Percentiles rank a stretch among this genome's conserved stretches.
Evolutionary conservation across 257 asterid species (phyloP).

Genomic region (Solanum ossicruentum): DNA sequence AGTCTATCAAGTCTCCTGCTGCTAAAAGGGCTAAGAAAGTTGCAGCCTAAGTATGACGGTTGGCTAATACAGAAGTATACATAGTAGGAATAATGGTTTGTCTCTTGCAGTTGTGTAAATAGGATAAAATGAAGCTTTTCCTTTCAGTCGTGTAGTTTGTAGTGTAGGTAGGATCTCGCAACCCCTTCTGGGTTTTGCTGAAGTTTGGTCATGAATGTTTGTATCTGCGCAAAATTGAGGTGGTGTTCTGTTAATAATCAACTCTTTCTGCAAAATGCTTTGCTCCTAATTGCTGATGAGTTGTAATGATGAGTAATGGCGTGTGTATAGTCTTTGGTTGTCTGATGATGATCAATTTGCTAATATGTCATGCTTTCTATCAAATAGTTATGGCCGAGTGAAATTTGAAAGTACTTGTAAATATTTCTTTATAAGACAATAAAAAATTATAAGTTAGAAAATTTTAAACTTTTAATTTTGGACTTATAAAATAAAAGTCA

Average conservation of each 20-base stretch:
- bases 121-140: not conserved
- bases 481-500: too few relatives aligned
- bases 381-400: too few relatives aligned
- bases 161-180: not conserved
- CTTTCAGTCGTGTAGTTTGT: not conserved
- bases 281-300: not conserved
- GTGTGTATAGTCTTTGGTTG: not conserved
- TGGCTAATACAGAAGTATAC: not conserved
- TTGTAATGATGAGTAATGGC: not conserved
- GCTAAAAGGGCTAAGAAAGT: constrained; percentile 40
- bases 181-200: not conserved
- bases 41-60: constrained; percentile 7
- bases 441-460: too few relatives aligned
- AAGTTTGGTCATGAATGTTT: not conserved
- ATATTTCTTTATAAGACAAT: too few relatives aligned
- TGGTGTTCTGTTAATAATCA: not conserved
- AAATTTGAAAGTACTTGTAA: too few relatives aligned
- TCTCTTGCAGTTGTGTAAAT: not conserved
- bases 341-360: not conserved
- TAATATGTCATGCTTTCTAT: too few relatives aligned
- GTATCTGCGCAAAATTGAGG: not conserved
- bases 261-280: not conserved
- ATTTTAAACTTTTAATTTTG: too few relatives aligned
- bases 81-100: not conserved
- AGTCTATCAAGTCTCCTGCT: constrained; percentile 52